Evolutionary conservation across 2,329 filamentous ascomycete species (phyloP), one percentile per base, ranked within the genome.

Genomic region (Penicillium brevicompactum): DNA sequence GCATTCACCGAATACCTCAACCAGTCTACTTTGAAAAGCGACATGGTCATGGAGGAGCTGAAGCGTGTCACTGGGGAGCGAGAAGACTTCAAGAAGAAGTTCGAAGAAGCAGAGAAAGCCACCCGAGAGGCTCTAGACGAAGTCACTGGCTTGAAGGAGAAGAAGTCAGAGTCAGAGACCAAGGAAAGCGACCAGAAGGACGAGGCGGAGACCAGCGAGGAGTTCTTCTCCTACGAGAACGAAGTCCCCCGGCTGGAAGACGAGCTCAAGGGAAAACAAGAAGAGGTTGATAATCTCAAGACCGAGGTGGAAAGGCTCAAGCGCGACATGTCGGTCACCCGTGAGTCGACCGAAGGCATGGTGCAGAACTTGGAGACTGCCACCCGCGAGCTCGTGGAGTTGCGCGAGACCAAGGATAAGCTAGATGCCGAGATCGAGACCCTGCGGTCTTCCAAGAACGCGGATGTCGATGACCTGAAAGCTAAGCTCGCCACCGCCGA

Each of bases 31-130:
- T 74, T 92, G 50, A 93, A 95, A 69, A 87, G 88, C 41, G 91
- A 96, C 66, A 95, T 99, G 90, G 87, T 96, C 3, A 87, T 95
- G 84, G 89, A 96, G 44, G 94, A 99, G 74, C 80, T 97, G 53
- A 97, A 95, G 76, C 83, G 91, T 11, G 86, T 97, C 0, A 89
- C 91, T 0, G 83, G 84, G 3, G 92, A 97, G 69, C 88, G 89
- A 56, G 91, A 96, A 57, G 84, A 86, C 14, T 80, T 89, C 57
- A 93, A 91, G 72, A 89, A 88, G 74, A 91, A 90, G 71, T 77
- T 87, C 2, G 85, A 89, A n/a, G 84, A 87, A 46, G 79, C 83
- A 0, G 84, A 91, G 60, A 84, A 87, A 67, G 83, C 84, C 49
- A 77, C 86, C 1, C 83, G 82, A 48, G 79, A 83, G 13, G 79